phyloP scores from a whole-genome alignment of 768 basidiomycete species.

The Tylopilus sp. region DNA sequence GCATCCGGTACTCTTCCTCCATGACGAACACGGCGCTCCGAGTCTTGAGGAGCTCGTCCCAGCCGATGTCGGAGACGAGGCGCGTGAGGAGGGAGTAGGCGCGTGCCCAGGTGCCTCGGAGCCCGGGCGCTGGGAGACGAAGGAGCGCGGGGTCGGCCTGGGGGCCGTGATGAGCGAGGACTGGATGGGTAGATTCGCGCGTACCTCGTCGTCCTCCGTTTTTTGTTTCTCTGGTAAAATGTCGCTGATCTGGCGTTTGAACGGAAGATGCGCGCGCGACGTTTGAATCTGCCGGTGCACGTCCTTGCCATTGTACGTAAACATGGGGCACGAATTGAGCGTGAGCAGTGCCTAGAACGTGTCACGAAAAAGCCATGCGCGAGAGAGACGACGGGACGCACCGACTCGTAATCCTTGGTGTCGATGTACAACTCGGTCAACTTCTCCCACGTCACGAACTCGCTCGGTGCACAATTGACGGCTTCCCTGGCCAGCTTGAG shows the following conservation, averaged over 20 bases:
- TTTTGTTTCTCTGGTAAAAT: slow-evolving; percentile 83
- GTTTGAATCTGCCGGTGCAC: slow-evolving; percentile 82
- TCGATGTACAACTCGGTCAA: slow-evolving; percentile 94
- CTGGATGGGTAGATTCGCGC: not conserved
- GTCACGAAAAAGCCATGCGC: not conserved
- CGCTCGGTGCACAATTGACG: slow-evolving; percentile 97
- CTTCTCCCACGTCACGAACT: slow-evolving; percentile 99
- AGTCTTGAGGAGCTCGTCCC: slow-evolving; percentile 97
- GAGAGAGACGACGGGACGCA: slow-evolving; percentile 6
- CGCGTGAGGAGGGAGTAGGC: slow-evolving; percentile 89
- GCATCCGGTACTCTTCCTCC: slow-evolving; percentile 99
- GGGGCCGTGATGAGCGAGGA: no score
- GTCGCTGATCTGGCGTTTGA: slow-evolving; percentile 81
- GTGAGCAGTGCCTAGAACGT: slow-evolving; percentile 68
- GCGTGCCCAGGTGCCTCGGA: slow-evolving; percentile 93
- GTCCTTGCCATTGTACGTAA: slow-evolving; percentile 97
- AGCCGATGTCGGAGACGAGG: slow-evolving; percentile 92
- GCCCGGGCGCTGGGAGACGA: slow-evolving; percentile 90
- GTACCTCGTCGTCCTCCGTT: slow-evolving; percentile 82
- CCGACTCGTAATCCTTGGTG: slow-evolving; percentile 77
- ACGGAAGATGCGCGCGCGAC: slow-evolving; percentile 79
- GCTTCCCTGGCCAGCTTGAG: slow-evolving; percentile 89
- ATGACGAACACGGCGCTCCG: slow-evolving; percentile 96
- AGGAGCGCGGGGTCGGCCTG: slow-evolving; percentile 91
- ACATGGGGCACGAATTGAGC: slow-evolving; percentile 99